These are phyloP conservation scores for Vitis vinifera DNA, from an alignment of 164 flowering plant species.

Conservation along the genomic window ASM3070453v1 NC_081817.1:2999001-2999500, in stretches of 20 bases:
- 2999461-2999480: no score
- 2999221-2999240: conserved; percentile 2
- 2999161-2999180: conserved; percentile 3
- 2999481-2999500: no score
- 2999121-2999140: conserved; percentile 3
- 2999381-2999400: no score
- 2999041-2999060: no score
- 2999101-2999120: conserved; percentile 10
- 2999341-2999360: no score
- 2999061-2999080: neutral
- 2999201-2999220: neutral
- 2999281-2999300: neutral
- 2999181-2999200: neutral
- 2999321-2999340: conserved; percentile 5
- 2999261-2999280: conserved; percentile 18
- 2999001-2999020: conserved; percentile 10
- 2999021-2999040: neutral
- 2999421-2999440: no score
- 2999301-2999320: conserved; percentile 11
- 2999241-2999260: neutral
- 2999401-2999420: no score
- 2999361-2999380: no score
- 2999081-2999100: conserved; percentile 7
- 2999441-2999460: no score
- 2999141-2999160: conserved; percentile 12